These are phyloP conservation scores for Rhexocercosporidium sp. DNA, from an alignment of 2,329 filamentous ascomycete species.

Conservation along the genomic window DNA sequence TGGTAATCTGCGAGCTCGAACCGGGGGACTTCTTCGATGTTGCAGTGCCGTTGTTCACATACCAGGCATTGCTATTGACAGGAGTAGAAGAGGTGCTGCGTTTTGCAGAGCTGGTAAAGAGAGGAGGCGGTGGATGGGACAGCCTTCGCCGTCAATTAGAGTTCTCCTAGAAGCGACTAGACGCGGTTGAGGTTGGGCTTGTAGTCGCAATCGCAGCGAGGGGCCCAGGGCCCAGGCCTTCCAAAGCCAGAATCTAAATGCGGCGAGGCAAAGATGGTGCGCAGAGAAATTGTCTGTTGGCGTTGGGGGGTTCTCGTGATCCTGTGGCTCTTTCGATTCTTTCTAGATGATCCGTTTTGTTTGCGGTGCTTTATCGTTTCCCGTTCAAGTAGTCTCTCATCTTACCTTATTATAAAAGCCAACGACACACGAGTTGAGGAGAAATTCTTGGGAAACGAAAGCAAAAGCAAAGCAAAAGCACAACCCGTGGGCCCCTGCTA, in stretches of 20 bases:
- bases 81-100: neutral
- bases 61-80: neutral
- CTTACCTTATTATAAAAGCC: too few species aligned
- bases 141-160: neutral
- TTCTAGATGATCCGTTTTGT: too few species aligned
- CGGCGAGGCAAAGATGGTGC: neutral
- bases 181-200: constrained; percentile 4
- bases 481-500: neutral
- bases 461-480: neutral
- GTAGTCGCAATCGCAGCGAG: neutral
- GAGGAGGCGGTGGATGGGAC: neutral
- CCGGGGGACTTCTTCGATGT: neutral
- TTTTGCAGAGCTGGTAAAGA: neutral
- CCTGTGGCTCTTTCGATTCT: too few species aligned
- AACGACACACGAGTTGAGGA: too few species aligned
- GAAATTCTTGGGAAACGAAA: too few species aligned
- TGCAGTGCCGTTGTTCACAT: neutral
- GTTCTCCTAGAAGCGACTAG: constrained; percentile 6
- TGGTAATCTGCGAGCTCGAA: neutral
- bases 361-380: too few species aligned
- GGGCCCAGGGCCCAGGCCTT: neutral
- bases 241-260: neutral
- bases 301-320: too few species aligned
- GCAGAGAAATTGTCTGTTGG: too few species aligned
- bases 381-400: too few species aligned